Evolutionary conservation across 805 yeast species (phyloP).

Genomic region (Saccharomycopsis synnaedendra): DNA sequence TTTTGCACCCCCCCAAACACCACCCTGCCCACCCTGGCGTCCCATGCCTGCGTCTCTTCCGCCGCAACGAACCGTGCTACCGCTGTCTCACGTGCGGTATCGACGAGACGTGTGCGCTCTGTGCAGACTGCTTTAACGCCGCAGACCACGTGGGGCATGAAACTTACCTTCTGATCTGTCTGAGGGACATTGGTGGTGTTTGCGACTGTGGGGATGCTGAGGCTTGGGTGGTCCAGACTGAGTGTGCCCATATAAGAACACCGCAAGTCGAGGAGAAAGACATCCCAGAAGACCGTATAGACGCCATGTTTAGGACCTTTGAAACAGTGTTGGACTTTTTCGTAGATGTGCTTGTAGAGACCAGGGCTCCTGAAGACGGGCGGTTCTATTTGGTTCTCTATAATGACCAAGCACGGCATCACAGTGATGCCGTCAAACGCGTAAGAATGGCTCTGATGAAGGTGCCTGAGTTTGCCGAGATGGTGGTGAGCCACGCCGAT

Average conservation of each 20-base stretch:
- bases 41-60: constrained; percentile 58
- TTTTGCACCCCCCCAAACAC: constrained; percentile 6
- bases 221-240: constrained; percentile 46
- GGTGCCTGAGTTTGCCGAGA: constrained; percentile 51
- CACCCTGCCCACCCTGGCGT: constrained; percentile 40
- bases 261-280: constrained; percentile 21
- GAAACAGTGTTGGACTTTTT: constrained; percentile 44
- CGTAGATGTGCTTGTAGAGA: constrained; percentile 45
- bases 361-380: constrained; percentile 30
- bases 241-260: constrained; percentile 19
- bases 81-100: constrained; percentile 67
- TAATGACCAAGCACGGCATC: constrained; percentile 73
- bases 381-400: constrained; percentile 50
- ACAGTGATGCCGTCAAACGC: constrained; percentile 58
- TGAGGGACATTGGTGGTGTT: constrained; percentile 38
- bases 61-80: constrained; percentile 53
- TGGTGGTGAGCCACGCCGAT: constrained; percentile 60
- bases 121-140: constrained; percentile 61
- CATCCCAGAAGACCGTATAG: constrained; percentile 34
- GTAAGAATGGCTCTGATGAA: constrained; percentile 55
- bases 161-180: constrained; percentile 29
- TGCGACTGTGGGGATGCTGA: constrained; percentile 89
- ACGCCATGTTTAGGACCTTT: constrained; percentile 30
- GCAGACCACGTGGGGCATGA: constrained; percentile 59
- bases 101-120: constrained; percentile 70